Conservation (phyloP, 1,284 basidiomycete genomes). For the Microbotryomycetes sp. region DNA sequence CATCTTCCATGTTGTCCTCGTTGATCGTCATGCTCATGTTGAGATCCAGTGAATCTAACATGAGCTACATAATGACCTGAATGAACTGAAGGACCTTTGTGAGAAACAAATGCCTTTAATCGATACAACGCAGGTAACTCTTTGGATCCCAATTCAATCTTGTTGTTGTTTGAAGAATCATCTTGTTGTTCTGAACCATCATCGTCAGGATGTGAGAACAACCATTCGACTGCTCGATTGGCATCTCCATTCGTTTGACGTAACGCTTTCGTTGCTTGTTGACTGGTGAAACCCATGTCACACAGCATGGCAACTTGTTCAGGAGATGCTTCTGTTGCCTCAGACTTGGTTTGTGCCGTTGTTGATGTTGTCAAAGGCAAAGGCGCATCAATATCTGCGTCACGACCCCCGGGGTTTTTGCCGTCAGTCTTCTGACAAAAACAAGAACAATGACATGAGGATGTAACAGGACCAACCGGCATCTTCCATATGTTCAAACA, state of each 20-base stretch:
- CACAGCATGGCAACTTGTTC: constrained; percentile 51
- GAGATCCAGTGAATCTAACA: constrained; percentile 45
- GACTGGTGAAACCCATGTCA: constrained; percentile 87
- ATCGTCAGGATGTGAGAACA: constrained; percentile 93
- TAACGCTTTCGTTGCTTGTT: constrained; percentile 83
- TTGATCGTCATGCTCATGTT: constrained; percentile 33
- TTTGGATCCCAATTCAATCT: constrained; percentile 33
- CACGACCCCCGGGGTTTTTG: too few relatives aligned
- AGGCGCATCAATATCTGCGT: constrained; percentile 75
- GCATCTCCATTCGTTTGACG: constrained; percentile 69
- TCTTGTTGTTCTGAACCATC: constrained; percentile 46
- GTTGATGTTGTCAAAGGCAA: too few relatives aligned
- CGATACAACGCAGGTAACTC: constrained; percentile 67
- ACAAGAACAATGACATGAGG: neutral
- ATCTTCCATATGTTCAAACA: constrained; percentile 94
- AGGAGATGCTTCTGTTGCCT: neutral
- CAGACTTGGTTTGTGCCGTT: neutral
- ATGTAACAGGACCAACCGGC: constrained; percentile 53
- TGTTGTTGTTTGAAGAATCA: constrained; percentile 33
- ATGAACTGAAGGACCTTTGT: constrained; percentile 91
- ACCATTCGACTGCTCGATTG: constrained; percentile 89
- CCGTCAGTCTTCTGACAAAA: too few relatives aligned
- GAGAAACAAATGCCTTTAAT: constrained; percentile 89
- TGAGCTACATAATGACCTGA: constrained; percentile 92
- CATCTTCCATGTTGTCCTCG: constrained; percentile 53